Evolutionary conservation across 306 rosid species (phyloP), one percentile per base, ranked within the genome.

Genomic region (Pueraria montana): DNA sequence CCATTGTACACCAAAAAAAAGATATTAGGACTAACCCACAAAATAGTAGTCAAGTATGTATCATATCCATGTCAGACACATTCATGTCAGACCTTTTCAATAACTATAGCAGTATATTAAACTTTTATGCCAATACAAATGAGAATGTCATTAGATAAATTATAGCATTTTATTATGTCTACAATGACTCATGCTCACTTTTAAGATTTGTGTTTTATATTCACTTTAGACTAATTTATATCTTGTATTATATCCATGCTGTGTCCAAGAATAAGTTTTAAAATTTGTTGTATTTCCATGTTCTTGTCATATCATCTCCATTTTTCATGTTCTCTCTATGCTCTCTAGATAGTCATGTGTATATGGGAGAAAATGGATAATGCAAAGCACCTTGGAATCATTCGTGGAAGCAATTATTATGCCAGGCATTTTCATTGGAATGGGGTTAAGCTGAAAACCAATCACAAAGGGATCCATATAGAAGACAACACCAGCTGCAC

Each of bases 401-500:
- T 92, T 95, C 26, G 98, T 87, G 24, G 97, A 90, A 14, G 93
- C 74, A 82, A 96, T 82, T 78, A 96, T 91, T 85, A 96, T 92
- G 89, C 93, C 93, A 30, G 99, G 94, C 79, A 88, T 87, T 69
- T 86, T 86, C 91, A 96, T 86, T 48, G 98, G 95, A 74, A 87
- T 84, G 12, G 99, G 98, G 72, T 94, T 96, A 86, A 96, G 96
- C 90, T 94, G 96, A 90, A 87, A 96, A 59, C 97, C 97, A 80
- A 92, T 84, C 62, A 94, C 97, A 87, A 78, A 94, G 83, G 98
- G 92, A 83, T 92, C 98, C 97, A 96, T 92, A 78, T 89, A 90
- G 90, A 94, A 96, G 53, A 96, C 95, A 78, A 96, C 87, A 46
- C 98, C 99, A 64, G 81, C 93, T 79, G 98, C 98, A 77, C 98